Percentiles rank a stretch among this genome's conserved stretches.
Conservation (phyloP, 257 asterid species). For the Nicotiana tabacum region DNA sequence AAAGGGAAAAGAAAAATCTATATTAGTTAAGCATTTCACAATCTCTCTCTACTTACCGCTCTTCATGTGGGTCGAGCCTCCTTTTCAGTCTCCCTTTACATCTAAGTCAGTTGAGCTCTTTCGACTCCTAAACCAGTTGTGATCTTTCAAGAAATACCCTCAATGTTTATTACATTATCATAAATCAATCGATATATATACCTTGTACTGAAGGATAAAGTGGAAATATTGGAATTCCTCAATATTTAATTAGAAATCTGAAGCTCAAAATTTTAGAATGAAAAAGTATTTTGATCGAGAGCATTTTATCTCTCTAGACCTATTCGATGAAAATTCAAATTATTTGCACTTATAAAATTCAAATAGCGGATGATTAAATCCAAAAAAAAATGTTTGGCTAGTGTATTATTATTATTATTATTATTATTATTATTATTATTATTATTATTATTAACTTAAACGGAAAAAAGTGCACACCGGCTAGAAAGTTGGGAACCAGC, state of each 20-base stretch:
- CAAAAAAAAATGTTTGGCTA: no score
- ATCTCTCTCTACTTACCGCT: no score
- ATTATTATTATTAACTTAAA: background rate
- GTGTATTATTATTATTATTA: background rate
- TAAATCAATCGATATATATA: background rate
- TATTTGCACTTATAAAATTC: background rate
- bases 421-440: no score
- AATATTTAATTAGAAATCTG: background rate
- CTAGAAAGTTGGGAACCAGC: background rate
- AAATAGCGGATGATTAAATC: background rate
- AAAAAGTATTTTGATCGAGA: no score
- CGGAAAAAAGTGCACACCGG: no score
- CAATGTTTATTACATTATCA: no score
- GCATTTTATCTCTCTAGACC: no score
- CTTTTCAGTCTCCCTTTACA: no score
- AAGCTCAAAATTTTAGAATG: background rate
- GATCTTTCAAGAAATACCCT: background rate
- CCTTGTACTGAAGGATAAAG: background rate
- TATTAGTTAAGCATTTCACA: background rate
- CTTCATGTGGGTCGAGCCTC: no score
- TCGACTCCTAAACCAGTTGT: no score
- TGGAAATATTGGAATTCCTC: background rate
- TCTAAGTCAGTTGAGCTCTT: no score
- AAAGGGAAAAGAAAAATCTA: background rate
- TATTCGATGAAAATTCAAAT: background rate